phyloP scores from a whole-genome alignment of 768 basidiomycete species.

The Xanthoconium purpureum region DNA sequence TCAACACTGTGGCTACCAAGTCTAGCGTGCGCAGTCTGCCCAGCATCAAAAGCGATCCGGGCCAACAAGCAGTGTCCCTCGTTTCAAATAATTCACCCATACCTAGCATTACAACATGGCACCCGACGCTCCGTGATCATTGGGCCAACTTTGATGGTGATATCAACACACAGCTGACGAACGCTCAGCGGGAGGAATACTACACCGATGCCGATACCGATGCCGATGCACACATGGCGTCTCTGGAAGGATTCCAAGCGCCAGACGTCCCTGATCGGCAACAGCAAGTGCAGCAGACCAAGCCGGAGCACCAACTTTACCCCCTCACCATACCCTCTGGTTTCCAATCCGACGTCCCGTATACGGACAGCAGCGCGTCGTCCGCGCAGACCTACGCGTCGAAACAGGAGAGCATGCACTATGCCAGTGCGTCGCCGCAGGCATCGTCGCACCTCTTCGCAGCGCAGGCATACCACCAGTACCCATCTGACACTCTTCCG shows the following conservation, averaged over 20 bases:
- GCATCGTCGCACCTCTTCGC: not conserved
- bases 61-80: conserved; percentile 30
- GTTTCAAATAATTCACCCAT: conserved; percentile 24
- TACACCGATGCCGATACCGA: conserved; percentile 22
- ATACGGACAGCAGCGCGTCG: not conserved
- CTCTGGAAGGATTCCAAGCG: conserved; percentile 3
- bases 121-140: conserved; percentile 56
- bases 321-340: conserved; percentile 22
- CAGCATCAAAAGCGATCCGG: conserved; percentile 25
- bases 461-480: conserved; percentile 10
- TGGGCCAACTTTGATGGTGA: conserved; percentile 55
- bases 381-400: conserved; percentile 7
- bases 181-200: conserved; percentile 29
- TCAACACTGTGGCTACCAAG: conserved; percentile 57
- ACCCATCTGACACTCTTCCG: conserved; percentile 12
- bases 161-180: conserved; percentile 48
- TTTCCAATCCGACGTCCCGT: conserved; percentile 6
- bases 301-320: conserved; percentile 21
- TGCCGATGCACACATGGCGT: not conserved
- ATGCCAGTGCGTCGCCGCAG: conserved; percentile 9
- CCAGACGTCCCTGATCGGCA: not conserved
- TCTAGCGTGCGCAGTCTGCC: not conserved
- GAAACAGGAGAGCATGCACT: not conserved
- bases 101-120: conserved; percentile 42
- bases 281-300: conserved; percentile 11